Conservation (phyloP, 805 yeast genomes). For the Saccharomycopsis vini region DNA sequence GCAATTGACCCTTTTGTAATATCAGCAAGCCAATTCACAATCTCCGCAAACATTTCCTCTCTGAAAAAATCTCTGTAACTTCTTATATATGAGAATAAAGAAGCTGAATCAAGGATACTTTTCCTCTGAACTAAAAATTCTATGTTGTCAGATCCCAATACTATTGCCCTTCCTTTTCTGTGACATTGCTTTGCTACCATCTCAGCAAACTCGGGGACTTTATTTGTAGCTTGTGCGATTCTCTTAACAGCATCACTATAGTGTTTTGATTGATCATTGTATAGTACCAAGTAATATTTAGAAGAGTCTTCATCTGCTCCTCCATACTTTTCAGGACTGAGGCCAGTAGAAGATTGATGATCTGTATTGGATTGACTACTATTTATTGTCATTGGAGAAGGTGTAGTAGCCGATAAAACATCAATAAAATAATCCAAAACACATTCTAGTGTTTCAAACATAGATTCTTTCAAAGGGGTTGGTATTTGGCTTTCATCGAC, state of each 20-base stretch:
- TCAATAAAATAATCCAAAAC: conserved; percentile 54
- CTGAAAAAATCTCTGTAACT: conserved; percentile 62
- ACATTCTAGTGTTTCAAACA: conserved; percentile 34
- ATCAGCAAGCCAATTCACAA: conserved; percentile 56
- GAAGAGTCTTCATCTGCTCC: conserved; percentile 36
- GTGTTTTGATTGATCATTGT: conserved; percentile 76
- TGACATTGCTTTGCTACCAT: conserved; percentile 66
- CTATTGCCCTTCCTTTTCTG: conserved; percentile 58
- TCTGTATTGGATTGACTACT: conserved; percentile 23
- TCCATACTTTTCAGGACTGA: conserved; percentile 37
- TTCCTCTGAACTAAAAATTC: conserved; percentile 44
- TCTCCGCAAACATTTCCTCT: conserved; percentile 73
- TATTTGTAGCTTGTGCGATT: conserved; percentile 54
- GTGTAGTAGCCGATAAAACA: conserved; percentile 42
- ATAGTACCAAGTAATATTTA: conserved; percentile 49
- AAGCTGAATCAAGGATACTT: conserved; percentile 47
- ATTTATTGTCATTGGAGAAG: conserved; percentile 27
- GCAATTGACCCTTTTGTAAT: conserved; percentile 46
- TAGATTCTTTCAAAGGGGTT: conserved; percentile 31
- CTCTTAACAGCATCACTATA: conserved; percentile 63
- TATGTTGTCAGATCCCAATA: conserved; percentile 47
- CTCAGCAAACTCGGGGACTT: conserved; percentile 53
- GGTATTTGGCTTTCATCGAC: conserved; percentile 33
- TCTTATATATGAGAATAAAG: conserved; percentile 57
- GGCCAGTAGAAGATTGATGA: conserved; percentile 27